These are phyloP conservation scores for Moniliella sp. DNA, from an alignment of 1,284 basidiomycete species.

Conservation along the genomic window DNA sequence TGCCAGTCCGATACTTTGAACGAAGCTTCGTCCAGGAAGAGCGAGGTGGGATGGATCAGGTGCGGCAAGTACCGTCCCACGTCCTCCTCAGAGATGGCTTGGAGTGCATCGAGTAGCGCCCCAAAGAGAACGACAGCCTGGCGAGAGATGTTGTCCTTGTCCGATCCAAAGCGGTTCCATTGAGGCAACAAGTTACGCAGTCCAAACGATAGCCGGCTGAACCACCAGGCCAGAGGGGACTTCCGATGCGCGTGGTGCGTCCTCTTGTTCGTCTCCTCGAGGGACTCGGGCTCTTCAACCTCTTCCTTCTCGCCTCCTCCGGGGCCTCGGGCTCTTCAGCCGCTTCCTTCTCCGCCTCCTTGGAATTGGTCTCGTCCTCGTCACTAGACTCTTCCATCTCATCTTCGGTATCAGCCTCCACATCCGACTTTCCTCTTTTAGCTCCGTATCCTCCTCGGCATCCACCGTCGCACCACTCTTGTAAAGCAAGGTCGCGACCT, in stretches of 20 bases:
- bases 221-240: background rate
- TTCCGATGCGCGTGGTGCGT: background rate
- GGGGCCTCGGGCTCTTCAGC: constrained; percentile 46
- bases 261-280: constrained; percentile 4
- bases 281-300: background rate
- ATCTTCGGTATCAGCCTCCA: no score
- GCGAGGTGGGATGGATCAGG: no score
- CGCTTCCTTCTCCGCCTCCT: constrained; percentile 44
- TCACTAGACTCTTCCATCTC: no score
- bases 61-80: no score
- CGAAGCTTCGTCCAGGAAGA: no score
- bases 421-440: no score
- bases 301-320: background rate
- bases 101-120: no score
- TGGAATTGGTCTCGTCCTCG: background rate
- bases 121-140: no score
- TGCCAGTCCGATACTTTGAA: no score
- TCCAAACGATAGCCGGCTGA: background rate
- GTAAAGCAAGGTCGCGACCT: background rate
- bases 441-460: no score
- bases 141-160: no score
- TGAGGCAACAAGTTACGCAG: background rate
- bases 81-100: no score
- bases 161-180: background rate
- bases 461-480: constrained; percentile 4